Evolutionary conservation across 495 filamentous ascomycete genomes (phyloP), one percentile per base, ranked within the genome.

Genomic region (Neurospora sp.): DNA sequence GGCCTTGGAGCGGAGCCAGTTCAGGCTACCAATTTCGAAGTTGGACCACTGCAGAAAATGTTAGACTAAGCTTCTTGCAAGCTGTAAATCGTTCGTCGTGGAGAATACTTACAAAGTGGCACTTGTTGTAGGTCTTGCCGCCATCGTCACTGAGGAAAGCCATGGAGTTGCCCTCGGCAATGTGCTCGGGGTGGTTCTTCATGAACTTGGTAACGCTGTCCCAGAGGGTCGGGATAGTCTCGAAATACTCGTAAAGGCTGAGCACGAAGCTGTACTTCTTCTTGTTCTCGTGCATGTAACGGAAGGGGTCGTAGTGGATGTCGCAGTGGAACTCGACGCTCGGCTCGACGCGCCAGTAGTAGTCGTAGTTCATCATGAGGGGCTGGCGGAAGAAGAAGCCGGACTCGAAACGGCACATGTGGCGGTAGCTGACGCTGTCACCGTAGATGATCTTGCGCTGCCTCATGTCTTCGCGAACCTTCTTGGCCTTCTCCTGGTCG

Each of bases 211-310:
- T 95, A 74, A 90, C 89, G 77, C 91, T 94, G 74, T 96, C 91
- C 96, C 96, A 99, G 8, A 99, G 88, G 0, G 94, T 97, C 14
- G 94, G 93, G 75, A 99, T 98, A 0, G 96, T 99, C 79, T 97
- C 96, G 39, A 90, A 87, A 81, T 98, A 99, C 82, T 99, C 96
- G 82, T 94, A 97, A 79, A 98, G 78, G 83, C 92, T 95, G 70
- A 97, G 84, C 35, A 93, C 91, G 76, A 96, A 97, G 78, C 92
- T 92, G 85, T 97, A 97, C 80, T 93, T 94, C 84, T 96, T 96
- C 74, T 91, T 88, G 79, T 94, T 90, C 79, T 96, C 92, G 74
- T 90, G 89, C 93, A 97, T 94, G 83, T 86, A 93, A 62, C 89
- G 90, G 87, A 97, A 97, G 2, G 93, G 90, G 77, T 97, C 93